Evolutionary conservation across 2,329 filamentous ascomycete species (phyloP).

Genomic region (Ilyonectria destructans): DNA sequence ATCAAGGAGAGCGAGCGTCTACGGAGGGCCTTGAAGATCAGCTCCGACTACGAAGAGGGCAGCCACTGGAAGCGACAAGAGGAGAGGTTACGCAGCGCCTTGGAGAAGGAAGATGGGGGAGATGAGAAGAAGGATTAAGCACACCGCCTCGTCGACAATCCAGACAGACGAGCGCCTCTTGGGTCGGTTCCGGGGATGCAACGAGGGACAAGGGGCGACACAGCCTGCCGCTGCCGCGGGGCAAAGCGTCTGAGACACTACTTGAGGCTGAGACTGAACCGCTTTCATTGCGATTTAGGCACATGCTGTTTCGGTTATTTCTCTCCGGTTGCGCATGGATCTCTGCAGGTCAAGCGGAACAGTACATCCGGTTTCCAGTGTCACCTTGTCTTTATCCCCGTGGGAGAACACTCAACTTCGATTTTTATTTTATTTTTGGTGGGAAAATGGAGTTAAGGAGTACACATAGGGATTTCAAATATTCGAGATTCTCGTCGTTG

Average conservation of each 20-base stretch:
- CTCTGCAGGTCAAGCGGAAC: not conserved
- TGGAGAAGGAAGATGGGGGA: slow-evolving; percentile 60
- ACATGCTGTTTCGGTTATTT: not conserved
- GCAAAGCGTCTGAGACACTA: not conserved
- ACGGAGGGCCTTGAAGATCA: slow-evolving; percentile 88
- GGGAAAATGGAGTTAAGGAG: not conserved
- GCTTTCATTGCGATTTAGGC: not conserved
- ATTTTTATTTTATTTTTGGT: no score
- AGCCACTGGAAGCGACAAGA: slow-evolving; percentile 90
- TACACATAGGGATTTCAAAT: no score
- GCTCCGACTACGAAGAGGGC: slow-evolving; percentile 88
- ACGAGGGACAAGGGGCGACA: not conserved
- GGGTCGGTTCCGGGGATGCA: not conserved
- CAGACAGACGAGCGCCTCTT: not conserved
- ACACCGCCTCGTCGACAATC: not conserved
- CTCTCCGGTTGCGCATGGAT: not conserved
- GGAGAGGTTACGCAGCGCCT: slow-evolving; percentile 70
- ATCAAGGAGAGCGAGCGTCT: slow-evolving; percentile 94
- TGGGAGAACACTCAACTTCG: not conserved
- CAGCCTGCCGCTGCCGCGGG: no score
- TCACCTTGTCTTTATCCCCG: not conserved
- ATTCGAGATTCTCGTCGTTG: not conserved
- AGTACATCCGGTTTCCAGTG: not conserved
- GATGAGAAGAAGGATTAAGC: slow-evolving; percentile 41
- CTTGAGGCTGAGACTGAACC: not conserved